A percentile compares a stretch with the other conserved stretches of the same genome.
phyloP scores from a whole-genome alignment of 768 basidiomycete species.

The Hygrophoropsis aurantiaca region DNA sequence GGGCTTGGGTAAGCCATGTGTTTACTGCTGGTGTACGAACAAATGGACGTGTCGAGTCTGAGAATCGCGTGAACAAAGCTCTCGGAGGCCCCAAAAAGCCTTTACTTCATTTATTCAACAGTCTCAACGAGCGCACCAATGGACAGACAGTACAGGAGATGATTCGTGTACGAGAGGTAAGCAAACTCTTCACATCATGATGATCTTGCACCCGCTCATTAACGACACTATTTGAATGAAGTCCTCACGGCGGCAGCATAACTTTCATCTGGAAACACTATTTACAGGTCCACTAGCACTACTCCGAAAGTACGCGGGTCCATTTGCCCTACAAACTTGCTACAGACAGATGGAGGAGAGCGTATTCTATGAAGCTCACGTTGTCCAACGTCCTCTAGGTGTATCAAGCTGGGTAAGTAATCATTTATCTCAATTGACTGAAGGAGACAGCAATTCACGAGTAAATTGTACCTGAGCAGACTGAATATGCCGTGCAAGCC shows the following conservation, averaged over 20 bases:
- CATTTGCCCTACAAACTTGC: constrained; percentile 28
- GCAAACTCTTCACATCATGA: too few relatives aligned
- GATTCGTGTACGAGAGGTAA: too few relatives aligned
- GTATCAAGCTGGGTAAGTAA: constrained; percentile 26
- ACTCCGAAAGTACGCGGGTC: constrained; percentile 25
- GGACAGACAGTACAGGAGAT: constrained; percentile 18
- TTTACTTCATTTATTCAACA: constrained; percentile 20
- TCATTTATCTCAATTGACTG: background rate
- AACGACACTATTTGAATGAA: constrained; percentile 9
- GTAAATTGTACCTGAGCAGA: too few relatives aligned
- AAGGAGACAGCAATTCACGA: too few relatives aligned
- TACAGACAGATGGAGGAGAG: constrained; percentile 31
- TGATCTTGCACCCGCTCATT: too few relatives aligned
- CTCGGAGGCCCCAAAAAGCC: constrained; percentile 24
- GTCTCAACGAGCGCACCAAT: constrained; percentile 21
- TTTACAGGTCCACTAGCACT: constrained; percentile 24
- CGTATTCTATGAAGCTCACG: constrained; percentile 25
- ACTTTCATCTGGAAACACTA: constrained; percentile 21
- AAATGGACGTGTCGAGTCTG: constrained; percentile 30
- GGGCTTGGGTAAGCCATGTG: constrained; percentile 25
- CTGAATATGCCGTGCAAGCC: too few relatives aligned
- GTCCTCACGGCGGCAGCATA: constrained; percentile 27
- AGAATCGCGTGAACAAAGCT: constrained; percentile 28
- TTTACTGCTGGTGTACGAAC: constrained; percentile 36
- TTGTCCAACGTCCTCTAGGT: constrained; percentile 25